Conservation (phyloP, 805 yeast species). For the Nakazawaea molendinolei region DNA sequence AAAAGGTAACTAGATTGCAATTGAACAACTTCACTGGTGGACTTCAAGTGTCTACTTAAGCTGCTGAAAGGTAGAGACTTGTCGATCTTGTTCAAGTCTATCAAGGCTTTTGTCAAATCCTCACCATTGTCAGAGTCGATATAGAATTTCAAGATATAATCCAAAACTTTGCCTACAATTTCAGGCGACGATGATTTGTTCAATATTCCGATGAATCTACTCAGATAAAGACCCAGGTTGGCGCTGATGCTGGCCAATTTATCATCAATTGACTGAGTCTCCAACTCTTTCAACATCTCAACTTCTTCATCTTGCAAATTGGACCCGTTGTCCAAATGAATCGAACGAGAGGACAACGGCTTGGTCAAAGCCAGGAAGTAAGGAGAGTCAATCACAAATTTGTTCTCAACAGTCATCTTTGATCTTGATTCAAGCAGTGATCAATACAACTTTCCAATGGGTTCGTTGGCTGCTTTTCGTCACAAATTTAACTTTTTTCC, state of each 20-base stretch:
- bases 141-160: slow-evolving; percentile 21
- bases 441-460: background rate
- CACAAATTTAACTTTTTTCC: no score
- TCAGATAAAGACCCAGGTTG: slow-evolving; percentile 1
- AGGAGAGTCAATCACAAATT: slow-evolving; percentile 6
- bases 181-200: slow-evolving; percentile 5
- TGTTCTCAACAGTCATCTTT: background rate
- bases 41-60: slow-evolving; percentile 42
- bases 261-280: background rate
- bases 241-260: background rate
- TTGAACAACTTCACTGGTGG: slow-evolving; percentile 50
- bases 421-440: background rate
- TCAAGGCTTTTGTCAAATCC: slow-evolving; percentile 23
- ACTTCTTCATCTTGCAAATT: slow-evolving; percentile 4
- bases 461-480: slow-evolving; percentile 1
- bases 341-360: slow-evolving; percentile 4
- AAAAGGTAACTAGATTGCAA: slow-evolving; percentile 50
- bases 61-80: slow-evolving; percentile 46
- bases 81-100: slow-evolving; percentile 35
- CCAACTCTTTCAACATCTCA: background rate
- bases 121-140: background rate
- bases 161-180: slow-evolving; percentile 15
- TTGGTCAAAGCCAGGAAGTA: slow-evolving; percentile 5
- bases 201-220: slow-evolving; percentile 8
- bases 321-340: background rate